Base-by-base conservation (phyloP, 2,329 filamentous ascomycete species). In the Xylariaceae sp. region DNA sequence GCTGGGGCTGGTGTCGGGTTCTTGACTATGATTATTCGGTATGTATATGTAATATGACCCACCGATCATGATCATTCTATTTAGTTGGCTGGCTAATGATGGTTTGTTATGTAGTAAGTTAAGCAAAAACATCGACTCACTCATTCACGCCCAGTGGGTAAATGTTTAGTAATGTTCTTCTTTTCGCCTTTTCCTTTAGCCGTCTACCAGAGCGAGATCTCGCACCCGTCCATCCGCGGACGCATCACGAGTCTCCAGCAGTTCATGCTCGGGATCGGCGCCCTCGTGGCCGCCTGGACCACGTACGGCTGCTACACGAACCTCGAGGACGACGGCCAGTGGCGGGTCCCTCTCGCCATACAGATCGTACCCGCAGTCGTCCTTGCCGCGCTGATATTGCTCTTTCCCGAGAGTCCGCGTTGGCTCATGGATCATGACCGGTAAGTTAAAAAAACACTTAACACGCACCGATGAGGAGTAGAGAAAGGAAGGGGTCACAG, bases 191-290 rank as follows among this genome's bases (percentile, higher is more conserved):
- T 15, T 9, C 7, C 24, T 9, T 16, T 13, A 57, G 53, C 85
- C 2, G 62, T 89, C 0, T 90, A 88, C 57, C 85, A 89, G 57
- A 84, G 83, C 15, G 86, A 92, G 55, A 71, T 90, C 16, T 80
- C 82, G 3, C 86, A 90, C 57, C 86, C 86, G 2, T 74, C 73
- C 41, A 90, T 90, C 53, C 76, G 86, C 59, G 86, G 85, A 9
- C 70, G 80, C 46, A 74, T 92, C 21, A 88, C 84, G 0, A 75
- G 78, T 19, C 67, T 90, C 3, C 85, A 89, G 59, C 85, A 89
- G 53, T 88, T 89, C 56, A 89, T 89, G 84, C 60, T 90, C 36
- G 85, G 85, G 1, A 74, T 90, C 18, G 86, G 86, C 40, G 68
- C 83, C 12, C 71, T 92, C 2, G 64, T 80, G 12, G 85, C 86